A percentile compares a stretch with the other conserved stretches of the same genome.
Evolutionary conservation across 352 stramenopile species (phyloP).

Genomic region (Pythium oligandrum): DNA sequence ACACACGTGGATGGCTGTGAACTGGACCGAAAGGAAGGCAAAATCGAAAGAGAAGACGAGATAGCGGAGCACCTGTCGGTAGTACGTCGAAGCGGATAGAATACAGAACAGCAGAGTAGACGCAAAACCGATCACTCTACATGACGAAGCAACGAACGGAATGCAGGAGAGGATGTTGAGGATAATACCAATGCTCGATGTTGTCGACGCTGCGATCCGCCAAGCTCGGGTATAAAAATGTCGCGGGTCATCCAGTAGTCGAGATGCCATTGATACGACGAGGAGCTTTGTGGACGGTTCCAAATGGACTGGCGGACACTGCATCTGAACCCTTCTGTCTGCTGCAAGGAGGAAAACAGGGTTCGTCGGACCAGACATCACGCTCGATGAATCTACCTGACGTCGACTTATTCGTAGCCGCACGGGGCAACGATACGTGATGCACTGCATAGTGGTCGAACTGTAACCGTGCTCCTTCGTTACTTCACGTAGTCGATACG

Average conservation of each 20-base stretch:
- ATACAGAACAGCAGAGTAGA: neutral
- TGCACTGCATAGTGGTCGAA: constrained; percentile 18
- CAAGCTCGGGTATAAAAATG: no score
- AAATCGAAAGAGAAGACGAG: constrained; percentile 40
- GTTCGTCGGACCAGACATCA: no score
- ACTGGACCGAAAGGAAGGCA: constrained; percentile 28
- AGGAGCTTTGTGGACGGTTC: no score
- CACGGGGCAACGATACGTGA: constrained; percentile 26
- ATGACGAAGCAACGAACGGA: neutral
- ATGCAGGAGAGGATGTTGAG: neutral
- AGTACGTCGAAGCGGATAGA: constrained; percentile 2
- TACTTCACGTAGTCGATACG: constrained; percentile 17
- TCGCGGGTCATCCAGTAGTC: no score
- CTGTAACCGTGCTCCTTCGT: constrained; percentile 13
- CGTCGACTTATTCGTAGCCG: no score
- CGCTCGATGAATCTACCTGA: no score
- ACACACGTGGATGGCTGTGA: constrained; percentile 22
- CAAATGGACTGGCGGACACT: constrained; percentile 16
- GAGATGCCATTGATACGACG: no score
- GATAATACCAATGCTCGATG: constrained; percentile 7
- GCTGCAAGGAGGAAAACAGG: no score
- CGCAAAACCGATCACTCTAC: neutral
- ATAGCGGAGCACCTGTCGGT: constrained; percentile 25
- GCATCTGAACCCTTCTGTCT: no score
- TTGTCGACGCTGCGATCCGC: neutral